Evolutionary conservation across 1,284 basidiomycete genomes (phyloP), one percentile per base, ranked within the genome.

Genomic region (Ceratobasidium sp.): DNA sequence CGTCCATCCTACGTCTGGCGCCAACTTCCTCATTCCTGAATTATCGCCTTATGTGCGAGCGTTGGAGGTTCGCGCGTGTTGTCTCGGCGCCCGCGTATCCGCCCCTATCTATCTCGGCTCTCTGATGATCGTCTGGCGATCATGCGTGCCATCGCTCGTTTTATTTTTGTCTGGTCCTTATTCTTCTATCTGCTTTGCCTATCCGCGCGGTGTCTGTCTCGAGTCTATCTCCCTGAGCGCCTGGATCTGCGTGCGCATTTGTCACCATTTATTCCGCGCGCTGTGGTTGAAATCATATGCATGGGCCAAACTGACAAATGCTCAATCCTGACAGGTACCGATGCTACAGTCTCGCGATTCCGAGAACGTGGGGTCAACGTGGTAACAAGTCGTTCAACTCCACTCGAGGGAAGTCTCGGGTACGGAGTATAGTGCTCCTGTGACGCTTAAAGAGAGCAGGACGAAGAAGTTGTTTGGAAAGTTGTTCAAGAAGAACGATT

Each of bases 331-430:
- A 84, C 85, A 48, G 96, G 96, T 2, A 99, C 97, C 0, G 97
- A 99, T 80, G 94, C 94, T 42, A 96, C 95, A 84, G 93, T 99
- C 13, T 96, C 97, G 20, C 96, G 93, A 83, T 98, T 98, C 83
- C 87, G 90, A 80, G 95, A 92, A 82, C 91, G 94, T 17, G 93
- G 94, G 0, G 86, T 96, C 23, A 95, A 97, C 83, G 87, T 97
- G 40, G 88, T 93, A 52, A 50, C 65, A 40, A 46, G 23, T 6
- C 7, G 10, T 26, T 23, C n/a, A 3, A 26, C 48, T 52, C 7
- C 66, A 68, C 44, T 52, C 66, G 23, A 26, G 46, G 20, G 67
- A 38, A 54, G 10, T 28, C 13, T 23, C 42, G 40, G 57, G n/a
- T n/a, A n/a, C n/a, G n/a, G 20, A 7, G 4, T 7, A 20, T 20